Evolutionary conservation across 176 grass and related monocot genomes (phyloP).

Genomic region (Chloris gayana): DNA sequence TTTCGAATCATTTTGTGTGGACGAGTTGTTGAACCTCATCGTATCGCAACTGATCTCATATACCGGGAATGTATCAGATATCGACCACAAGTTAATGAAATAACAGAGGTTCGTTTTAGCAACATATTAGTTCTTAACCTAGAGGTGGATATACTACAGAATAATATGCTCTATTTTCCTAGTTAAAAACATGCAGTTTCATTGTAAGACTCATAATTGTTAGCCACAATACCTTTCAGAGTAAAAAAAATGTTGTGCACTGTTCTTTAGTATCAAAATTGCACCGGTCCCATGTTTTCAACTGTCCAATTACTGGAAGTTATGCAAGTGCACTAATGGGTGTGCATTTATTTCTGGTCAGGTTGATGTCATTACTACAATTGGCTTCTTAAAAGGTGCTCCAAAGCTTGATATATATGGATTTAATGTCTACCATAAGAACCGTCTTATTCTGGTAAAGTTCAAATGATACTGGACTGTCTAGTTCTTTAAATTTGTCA

Average conservation of each 20-base stretch:
- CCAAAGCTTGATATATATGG: constrained; percentile 63
- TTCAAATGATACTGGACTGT: not conserved
- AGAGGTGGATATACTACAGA: not conserved
- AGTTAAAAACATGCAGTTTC: constrained; percentile 12
- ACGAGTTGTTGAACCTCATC: constrained; percentile 55
- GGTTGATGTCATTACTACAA: constrained; percentile 59
- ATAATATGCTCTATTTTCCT: constrained; percentile 9
- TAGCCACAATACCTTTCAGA: not conserved
- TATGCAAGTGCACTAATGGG: constrained; percentile 20
- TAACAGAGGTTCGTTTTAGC: constrained; percentile 51
- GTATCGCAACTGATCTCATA: constrained; percentile 55
- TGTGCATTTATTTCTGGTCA: constrained; percentile 39
- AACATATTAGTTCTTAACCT: constrained; percentile 13
- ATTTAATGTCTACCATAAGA: constrained; percentile 77
- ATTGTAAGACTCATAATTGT: constrained; percentile 4
- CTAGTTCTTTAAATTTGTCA: constrained; percentile 2
- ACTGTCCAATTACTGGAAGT: not conserved
- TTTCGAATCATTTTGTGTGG: constrained; percentile 71
- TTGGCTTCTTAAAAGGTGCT: constrained; percentile 77
- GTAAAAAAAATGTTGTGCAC: not conserved
- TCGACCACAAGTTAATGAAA: constrained; percentile 61
- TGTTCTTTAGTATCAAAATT: constrained; percentile 1
- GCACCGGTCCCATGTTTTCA: not conserved
- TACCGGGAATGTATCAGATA: constrained; percentile 68
- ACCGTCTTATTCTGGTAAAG: constrained; percentile 74